These are phyloP conservation scores for Oxytropis ochrocephala DNA, from an alignment of 306 rosid genomes.

Conservation along the genomic window DNA sequence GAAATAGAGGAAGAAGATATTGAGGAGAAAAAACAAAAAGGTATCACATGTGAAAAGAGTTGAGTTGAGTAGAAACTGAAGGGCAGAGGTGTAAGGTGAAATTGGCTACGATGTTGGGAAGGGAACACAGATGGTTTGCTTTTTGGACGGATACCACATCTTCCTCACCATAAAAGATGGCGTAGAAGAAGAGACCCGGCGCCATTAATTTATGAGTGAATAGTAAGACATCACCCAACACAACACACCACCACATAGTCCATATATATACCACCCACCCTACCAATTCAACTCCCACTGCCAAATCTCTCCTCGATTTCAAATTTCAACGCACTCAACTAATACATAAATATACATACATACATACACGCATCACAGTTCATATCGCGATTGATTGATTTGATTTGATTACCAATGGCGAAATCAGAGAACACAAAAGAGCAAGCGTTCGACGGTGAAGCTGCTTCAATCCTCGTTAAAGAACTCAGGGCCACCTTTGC, in stretches of 20 bases:
- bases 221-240: neutral
- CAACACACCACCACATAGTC: neutral
- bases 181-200: neutral
- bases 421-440: neutral
- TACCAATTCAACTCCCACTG: neutral
- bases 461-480: conserved; percentile 11
- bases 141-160: too few species aligned
- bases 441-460: conserved; percentile 3
- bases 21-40: too few species aligned
- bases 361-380: too few species aligned
- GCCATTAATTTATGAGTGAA: too few species aligned
- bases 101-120: too few species aligned
- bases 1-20: too few species aligned
- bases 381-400: too few species aligned
- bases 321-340: neutral
- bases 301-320: neutral
- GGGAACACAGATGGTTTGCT: too few species aligned
- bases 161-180: neutral
- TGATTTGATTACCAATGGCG: conserved; percentile 20
- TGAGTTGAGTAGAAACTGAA: too few species aligned
- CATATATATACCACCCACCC: neutral
- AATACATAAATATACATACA: too few species aligned
- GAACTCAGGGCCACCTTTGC: conserved; percentile 15
- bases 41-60: too few species aligned
- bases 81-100: too few species aligned